phyloP scores from a whole-genome alignment of 495 filamentous ascomycete species.

The Cercophora samala region DNA sequence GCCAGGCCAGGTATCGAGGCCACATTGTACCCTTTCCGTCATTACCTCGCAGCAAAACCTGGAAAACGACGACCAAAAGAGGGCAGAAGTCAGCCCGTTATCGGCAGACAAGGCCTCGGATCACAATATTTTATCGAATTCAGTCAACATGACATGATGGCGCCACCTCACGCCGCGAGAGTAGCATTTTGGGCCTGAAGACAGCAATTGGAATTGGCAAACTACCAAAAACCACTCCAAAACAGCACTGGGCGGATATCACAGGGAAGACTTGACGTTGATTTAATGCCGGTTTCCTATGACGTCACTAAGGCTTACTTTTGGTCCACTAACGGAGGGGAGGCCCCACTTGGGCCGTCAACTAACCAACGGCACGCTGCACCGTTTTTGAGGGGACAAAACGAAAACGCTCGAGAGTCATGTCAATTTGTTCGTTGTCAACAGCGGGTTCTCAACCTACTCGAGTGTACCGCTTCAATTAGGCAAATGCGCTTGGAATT shows the following conservation, averaged over 20 bases:
- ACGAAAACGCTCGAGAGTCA: background rate
- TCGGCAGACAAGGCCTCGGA: too few relatives aligned
- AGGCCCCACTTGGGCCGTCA: background rate
- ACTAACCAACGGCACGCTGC: background rate
- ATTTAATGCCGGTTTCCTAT: background rate
- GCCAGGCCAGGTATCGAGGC: background rate
- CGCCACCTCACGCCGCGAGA: background rate
- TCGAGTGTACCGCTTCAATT: background rate
- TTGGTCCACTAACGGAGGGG: background rate
- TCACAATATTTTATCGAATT: background rate
- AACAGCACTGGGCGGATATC: background rate
- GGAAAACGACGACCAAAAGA: background rate
- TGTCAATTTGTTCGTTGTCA: background rate
- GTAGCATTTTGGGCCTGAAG: background rate
- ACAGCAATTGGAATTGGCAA: background rate
- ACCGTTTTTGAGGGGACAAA: background rate
- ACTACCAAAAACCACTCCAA: background rate
- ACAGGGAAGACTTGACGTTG: background rate
- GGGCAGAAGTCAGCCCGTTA: too few relatives aligned
- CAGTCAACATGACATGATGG: background rate
- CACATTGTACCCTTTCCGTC: conserved; percentile 1
- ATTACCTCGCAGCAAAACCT: background rate
- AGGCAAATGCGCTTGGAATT: background rate
- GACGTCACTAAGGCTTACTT: conserved; percentile 6
- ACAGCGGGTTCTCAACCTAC: background rate